Evolutionary conservation across 1,284 basidiomycete genomes (phyloP).

Genomic region (Cryptococcus sp.): DNA sequence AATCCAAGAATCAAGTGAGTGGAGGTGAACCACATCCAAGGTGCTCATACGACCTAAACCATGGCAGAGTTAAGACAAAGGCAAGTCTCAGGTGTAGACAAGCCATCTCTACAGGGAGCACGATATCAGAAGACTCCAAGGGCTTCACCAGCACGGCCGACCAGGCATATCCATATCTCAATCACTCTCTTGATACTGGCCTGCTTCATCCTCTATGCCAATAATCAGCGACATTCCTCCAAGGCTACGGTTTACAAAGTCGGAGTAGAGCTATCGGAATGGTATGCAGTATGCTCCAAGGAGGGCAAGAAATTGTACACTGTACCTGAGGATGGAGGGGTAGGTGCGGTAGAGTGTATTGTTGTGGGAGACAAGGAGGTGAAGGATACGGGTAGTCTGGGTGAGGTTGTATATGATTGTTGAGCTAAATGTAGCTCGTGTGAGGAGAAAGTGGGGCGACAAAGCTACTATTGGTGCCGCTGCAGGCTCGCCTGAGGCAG

Average conservation of each 20-base stretch:
- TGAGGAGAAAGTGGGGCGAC: slow-evolving; percentile 42
- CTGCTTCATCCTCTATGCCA: slow-evolving; percentile 34
- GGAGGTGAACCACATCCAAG: not conserved
- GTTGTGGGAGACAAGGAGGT: slow-evolving; percentile 59
- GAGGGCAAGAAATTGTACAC: slow-evolving; percentile 35
- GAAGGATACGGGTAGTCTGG: slow-evolving; percentile 56
- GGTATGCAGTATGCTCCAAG: slow-evolving; percentile 35
- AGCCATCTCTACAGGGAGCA: slow-evolving; percentile 22
- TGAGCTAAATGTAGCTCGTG: slow-evolving; percentile 15
- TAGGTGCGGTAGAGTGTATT: slow-evolving; percentile 59
- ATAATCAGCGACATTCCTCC: not conserved
- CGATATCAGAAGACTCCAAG: not conserved
- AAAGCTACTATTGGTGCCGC: slow-evolving; percentile 31
- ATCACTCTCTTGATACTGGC: slow-evolving; percentile 35
- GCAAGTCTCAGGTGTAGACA: not conserved
- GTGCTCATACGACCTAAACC: not conserved
- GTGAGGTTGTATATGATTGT: slow-evolving; percentile 42
- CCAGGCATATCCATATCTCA: slow-evolving; percentile 30
- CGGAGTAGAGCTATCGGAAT: slow-evolving; percentile 17
- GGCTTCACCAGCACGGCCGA: slow-evolving; percentile 9
- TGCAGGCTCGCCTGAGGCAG: slow-evolving; percentile 15
- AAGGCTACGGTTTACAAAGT: not conserved
- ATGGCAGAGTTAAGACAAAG: slow-evolving; percentile 1
- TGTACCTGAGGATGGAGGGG: slow-evolving; percentile 14
- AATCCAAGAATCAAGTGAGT: not conserved